Base-by-base conservation (phyloP, 345 rosid genomes). In the Bruguiera gymnorhiza region DNA sequence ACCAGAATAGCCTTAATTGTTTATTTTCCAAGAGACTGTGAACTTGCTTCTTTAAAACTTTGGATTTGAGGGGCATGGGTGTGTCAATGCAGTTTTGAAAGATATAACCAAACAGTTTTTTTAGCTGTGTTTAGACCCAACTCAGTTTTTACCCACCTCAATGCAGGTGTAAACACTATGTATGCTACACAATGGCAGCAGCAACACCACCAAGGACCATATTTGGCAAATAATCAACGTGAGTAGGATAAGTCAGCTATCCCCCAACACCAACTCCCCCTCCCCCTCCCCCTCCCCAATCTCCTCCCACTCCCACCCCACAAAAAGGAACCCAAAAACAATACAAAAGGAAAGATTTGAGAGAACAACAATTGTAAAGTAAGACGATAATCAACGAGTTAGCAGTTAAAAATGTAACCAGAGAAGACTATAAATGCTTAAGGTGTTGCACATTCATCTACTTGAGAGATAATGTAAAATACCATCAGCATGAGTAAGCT, bases 401-500 rank as follows among this genome's bases (percentile, higher is more conserved):
- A 30, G 19, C 19, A n/a, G 10, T 53, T 30, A 3, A n/a, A 50
- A 21, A 11, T 29, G 60, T 7, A 55, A 36, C 50, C 15, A 36
- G 37, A 67, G 9, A 32, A 23, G 15, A 55, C 37, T 11, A 15
- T 7, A 67, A n/a, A 15, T 32, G 24, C 59, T 15, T 52, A 13
- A 13, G 19, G 26, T 18, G 34, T 24, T 52, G 23, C 67, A 62
- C 50, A 43, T 43, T 43, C 2, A 3, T 27, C 27, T 19, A 21
- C 63, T 62, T 53, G 24, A 72, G 59, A 20, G 20, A 50, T 57
- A 5, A 30, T 15, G 23, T 39, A 57, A 62, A 31, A 73, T 88
- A 94, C 99, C 99, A 78, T 95, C 99, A 27, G 78, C 71, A 68
- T 92, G 99, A 27, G 96, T 89, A 67, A 95, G 97, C 80, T 48